phyloP scores from a whole-genome alignment of 352 stramenopile species.

The Globisporangium echinulatum region DNA sequence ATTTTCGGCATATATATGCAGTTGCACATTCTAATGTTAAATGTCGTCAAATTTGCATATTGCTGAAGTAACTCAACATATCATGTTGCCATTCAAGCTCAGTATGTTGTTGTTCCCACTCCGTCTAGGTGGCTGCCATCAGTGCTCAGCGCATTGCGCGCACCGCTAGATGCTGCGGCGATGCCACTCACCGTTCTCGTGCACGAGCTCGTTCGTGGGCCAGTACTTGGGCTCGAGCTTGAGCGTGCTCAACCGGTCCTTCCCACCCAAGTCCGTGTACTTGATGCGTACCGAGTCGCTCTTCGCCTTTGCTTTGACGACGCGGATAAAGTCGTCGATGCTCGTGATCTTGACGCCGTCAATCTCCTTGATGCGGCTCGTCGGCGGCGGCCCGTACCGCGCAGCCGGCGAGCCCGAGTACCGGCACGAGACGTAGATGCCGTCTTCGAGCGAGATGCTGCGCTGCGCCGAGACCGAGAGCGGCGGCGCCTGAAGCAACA shows the following conservation, averaged over 20 bases:
- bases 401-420: slow-evolving; percentile 85
- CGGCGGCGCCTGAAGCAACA: slow-evolving; percentile 85
- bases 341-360: slow-evolving; percentile 82
- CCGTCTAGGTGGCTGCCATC: too few species aligned
- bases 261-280: slow-evolving; percentile 84
- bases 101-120: too few species aligned
- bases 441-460: slow-evolving; percentile 75
- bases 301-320: slow-evolving; percentile 53
- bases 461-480: slow-evolving; percentile 82
- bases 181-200: slow-evolving; percentile 75
- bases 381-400: slow-evolving; percentile 83
- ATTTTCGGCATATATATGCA: too few species aligned
- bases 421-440: slow-evolving; percentile 83
- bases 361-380: slow-evolving; percentile 88
- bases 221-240: slow-evolving; percentile 89
- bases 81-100: too few species aligned
- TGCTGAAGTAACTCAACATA: too few species aligned
- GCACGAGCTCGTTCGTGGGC: slow-evolving; percentile 82
- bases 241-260: slow-evolving; percentile 80
- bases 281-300: slow-evolving; percentile 86
- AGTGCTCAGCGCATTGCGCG: too few species aligned
- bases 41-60: too few species aligned
- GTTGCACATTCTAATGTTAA: too few species aligned
- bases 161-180: slow-evolving; percentile 31
- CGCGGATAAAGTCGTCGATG: slow-evolving; percentile 86